A percentile compares a stretch with the other conserved stretches of the same genome.
Evolutionary conservation across 2,329 filamentous ascomycete genomes (phyloP).

Genomic region (Diaporthe nobilis): DNA sequence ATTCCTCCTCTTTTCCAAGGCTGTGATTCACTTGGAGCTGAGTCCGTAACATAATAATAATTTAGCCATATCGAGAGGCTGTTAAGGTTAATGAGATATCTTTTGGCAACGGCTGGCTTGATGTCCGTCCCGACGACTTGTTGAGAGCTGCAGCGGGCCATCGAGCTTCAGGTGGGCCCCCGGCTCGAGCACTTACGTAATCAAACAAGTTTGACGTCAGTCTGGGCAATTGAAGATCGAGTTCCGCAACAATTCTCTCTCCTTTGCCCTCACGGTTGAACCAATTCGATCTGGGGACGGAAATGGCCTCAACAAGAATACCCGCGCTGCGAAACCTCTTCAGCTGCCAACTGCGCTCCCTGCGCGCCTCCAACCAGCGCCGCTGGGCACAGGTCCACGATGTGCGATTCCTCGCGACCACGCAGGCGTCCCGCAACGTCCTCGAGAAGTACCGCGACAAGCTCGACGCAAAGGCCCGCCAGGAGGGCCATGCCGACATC

Average conservation of each 20-base stretch:
- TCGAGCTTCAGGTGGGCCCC: background rate
- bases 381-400: slow-evolving; percentile 95
- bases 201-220: slow-evolving; percentile 17
- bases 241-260: background rate
- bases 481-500: slow-evolving; percentile 78
- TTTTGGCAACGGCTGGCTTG: background rate
- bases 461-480: slow-evolving; percentile 80
- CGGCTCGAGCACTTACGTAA: background rate
- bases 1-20: background rate
- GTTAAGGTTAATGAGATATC: background rate
- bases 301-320: slow-evolving; percentile 65
- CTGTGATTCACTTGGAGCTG: background rate
- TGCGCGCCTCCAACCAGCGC: slow-evolving; percentile 69
- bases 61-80: background rate
- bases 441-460: slow-evolving; percentile 90
- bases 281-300: slow-evolving; percentile 1
- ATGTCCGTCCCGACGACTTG: no score
- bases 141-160: background rate
- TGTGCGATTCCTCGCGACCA: slow-evolving; percentile 89
- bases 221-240: background rate
- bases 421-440: slow-evolving; percentile 76
- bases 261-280: background rate
- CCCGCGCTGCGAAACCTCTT: slow-evolving; percentile 64
- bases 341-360: slow-evolving; percentile 50
- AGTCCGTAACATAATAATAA: no score